Evolutionary conservation across 78 protist species (phyloP), one percentile per base, ranked within the genome.

Genomic region (Dictyostelium purpureum): DNA sequence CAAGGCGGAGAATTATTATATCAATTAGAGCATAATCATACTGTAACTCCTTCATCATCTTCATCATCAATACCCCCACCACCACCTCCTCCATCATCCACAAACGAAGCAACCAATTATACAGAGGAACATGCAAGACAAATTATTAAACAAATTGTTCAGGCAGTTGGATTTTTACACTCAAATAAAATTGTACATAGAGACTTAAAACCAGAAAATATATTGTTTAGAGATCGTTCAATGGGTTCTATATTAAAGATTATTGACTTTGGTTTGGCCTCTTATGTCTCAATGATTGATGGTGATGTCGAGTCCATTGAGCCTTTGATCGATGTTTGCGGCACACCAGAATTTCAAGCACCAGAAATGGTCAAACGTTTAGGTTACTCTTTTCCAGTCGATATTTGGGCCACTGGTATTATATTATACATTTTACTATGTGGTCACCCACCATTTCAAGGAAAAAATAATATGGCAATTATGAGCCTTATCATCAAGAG

Each of bases 1-100:
- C n/a, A 59, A 0, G 98, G 98, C 21, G 98, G 98, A 33, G 98
- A 97, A 75, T 65, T 97, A 26, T 90, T 96, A 16, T 95, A 97
- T 52, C 77, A 82, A 56, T 90, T 97, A 16, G 92, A 85, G 14
- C 31, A 81, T 18, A 65, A 42, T 40, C 66, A 65, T 35, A 7
- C 7, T 49, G 54, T 11, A 7, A 49, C 54, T 11, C n/a, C n/a
- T n/a, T n/a, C n/a, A n/a, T n/a, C n/a, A n/a, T n/a, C n/a, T n/a
- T n/a, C n/a, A n/a, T n/a, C n/a, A n/a, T n/a, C n/a, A n/a, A n/a
- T n/a, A n/a, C n/a, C n/a, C n/a, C n/a, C n/a, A n/a, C n/a, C n/a
- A n/a, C n/a, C n/a, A n/a, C n/a, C n/a, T n/a, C 24, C 54, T 14
- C 76, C 76, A 7, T 35, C 47, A 19, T 40, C 76, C 47, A 63